Conservation (phyloP, 495 filamentous ascomycete species). For the Parathielavia hyrcaniae region DNA sequence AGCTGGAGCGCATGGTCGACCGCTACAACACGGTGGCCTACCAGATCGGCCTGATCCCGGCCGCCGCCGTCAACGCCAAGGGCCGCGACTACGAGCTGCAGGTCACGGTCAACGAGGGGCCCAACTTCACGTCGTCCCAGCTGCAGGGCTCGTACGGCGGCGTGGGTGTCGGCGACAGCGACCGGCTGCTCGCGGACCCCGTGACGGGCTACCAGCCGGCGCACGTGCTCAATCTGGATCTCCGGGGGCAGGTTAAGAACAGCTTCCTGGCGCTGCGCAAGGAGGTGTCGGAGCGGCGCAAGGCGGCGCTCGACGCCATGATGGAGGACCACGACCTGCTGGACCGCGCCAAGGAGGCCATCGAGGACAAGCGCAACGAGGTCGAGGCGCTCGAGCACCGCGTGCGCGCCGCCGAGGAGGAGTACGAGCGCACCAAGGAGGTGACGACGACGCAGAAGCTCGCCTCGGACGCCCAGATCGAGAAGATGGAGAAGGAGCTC, state of each 20-base stretch:
- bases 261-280: conserved; percentile 72
- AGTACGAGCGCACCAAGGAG: conserved; percentile 91
- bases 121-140: conserved; percentile 68
- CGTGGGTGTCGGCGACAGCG: conserved; percentile 43
- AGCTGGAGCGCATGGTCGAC: conserved; percentile 78
- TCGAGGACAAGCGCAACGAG: conserved; percentile 88
- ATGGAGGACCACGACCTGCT: conserved; percentile 87
- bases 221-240: conserved; percentile 78
- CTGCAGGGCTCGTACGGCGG: conserved; percentile 48
- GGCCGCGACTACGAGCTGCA: conserved; percentile 76
- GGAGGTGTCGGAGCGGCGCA: conserved; percentile 80
- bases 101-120: conserved; percentile 57
- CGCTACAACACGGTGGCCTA: conserved; percentile 90
- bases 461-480: conserved; percentile 83
- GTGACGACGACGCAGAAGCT: conserved; percentile 78
- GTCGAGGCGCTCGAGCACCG: conserved; percentile 86
- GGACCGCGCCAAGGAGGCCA: conserved; percentile 85
- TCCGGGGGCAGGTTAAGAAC: conserved; percentile 72
- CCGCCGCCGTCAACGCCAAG: conserved; percentile 76
- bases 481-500: conserved; percentile 96
- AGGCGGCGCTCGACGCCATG: conserved; percentile 73
- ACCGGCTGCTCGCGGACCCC: conserved; percentile 70
- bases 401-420: conserved; percentile 77
- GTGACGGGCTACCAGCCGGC: conserved; percentile 82
- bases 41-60: conserved; percentile 81